Conservation (phyloP, 208 protist genomes). For the Wallacemonas sp. region DNA sequence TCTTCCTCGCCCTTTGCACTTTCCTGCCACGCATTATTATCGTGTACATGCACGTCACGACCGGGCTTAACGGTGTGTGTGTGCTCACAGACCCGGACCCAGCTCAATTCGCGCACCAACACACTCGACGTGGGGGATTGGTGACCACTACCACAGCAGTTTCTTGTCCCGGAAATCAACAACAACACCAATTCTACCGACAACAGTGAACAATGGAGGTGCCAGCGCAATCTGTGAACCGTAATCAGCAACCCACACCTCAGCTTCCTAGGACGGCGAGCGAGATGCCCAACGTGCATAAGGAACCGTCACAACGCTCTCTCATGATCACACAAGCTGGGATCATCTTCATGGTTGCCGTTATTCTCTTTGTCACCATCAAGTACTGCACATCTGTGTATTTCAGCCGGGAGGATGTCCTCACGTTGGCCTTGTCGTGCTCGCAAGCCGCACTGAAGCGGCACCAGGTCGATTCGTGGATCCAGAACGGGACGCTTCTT, state of each 20-base stretch:
- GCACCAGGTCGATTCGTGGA: conserved; percentile 44
- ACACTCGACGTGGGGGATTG: too few relatives aligned
- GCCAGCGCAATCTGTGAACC: neutral
- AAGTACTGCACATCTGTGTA: conserved; percentile 73
- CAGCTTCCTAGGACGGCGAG: neutral
- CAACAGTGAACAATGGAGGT: neutral
- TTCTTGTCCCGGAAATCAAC: too few relatives aligned
- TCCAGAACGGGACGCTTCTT: conserved; percentile 80
- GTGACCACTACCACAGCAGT: too few relatives aligned
- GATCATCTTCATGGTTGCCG: conserved; percentile 41
- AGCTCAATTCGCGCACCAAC: too few relatives aligned
- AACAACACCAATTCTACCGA: too few relatives aligned
- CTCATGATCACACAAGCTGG: conserved; percentile 45
- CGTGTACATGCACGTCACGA: too few relatives aligned
- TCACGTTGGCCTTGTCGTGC: conserved; percentile 61
- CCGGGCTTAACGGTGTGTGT: too few relatives aligned
- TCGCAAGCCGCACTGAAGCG: conserved; percentile 37
- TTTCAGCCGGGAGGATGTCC: conserved; percentile 63
- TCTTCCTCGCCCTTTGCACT: too few relatives aligned
- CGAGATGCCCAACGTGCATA: neutral
- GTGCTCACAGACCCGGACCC: too few relatives aligned
- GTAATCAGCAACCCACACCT: neutral
- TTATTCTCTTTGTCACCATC: conserved; percentile 59
- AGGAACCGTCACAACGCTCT: neutral
- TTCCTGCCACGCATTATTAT: too few relatives aligned